phyloP scores from a whole-genome alignment of 75 land plant genomes.

The Pseudotsuga menziesii region DNA sequence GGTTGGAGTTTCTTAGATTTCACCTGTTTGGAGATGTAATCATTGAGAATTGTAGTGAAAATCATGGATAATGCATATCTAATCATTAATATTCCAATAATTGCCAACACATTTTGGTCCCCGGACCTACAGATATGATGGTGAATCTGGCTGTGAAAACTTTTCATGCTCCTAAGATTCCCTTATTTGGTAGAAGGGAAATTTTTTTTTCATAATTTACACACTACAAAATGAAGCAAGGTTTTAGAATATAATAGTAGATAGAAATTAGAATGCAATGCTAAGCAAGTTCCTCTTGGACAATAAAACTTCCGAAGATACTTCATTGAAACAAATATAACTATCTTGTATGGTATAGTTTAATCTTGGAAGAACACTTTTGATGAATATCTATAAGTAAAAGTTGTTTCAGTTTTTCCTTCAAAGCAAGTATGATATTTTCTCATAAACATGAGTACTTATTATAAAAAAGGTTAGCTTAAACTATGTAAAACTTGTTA shows the following conservation, averaged over 20 bases:
- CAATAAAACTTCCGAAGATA: no score
- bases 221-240: not conserved
- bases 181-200: not conserved
- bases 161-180: not conserved
- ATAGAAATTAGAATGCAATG: not conserved
- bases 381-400: no score
- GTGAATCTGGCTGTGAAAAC: no score
- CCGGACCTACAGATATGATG: no score
- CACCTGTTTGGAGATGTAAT: no score
- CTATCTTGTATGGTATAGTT: not conserved
- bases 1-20: no score
- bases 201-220: not conserved
- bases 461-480: not conserved
- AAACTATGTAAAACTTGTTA: not conserved
- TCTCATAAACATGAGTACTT: not conserved
- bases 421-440: not conserved
- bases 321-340: not conserved
- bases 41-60: no score
- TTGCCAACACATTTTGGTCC: no score
- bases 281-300: not conserved
- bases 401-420: no score
- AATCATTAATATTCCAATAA: no score
- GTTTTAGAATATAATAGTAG: not conserved
- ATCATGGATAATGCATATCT: no score
- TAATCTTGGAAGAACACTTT: not conserved